Evolutionary conservation across 2,329 filamentous ascomycete species (phyloP), one percentile per base, ranked within the genome.

Genomic region (Colletotrichum orbiculare): DNA sequence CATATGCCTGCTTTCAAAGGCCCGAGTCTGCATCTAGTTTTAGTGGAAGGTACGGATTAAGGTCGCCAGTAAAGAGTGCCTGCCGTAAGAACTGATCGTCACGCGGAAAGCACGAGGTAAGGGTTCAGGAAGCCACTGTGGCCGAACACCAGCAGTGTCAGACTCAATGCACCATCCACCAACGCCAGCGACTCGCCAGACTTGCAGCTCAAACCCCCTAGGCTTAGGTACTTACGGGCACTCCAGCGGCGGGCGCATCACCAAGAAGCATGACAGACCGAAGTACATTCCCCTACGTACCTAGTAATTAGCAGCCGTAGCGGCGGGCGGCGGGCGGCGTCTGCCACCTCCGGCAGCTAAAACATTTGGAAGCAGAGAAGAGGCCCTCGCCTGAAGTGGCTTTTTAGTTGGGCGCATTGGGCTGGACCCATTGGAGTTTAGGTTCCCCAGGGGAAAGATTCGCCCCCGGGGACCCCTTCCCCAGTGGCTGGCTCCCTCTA

Each of bases 381-480:
- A 55, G 25, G 13, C 33, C 45, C 42, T 25, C 10, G 33, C 17
- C 39, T 33, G 54, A 58, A 15, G 55, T 58, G 46, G 35, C 45
- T 47, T 49, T 53, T 46, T 17, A 48, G 38, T 46, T 48, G 17
- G 1, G 54, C 42, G 13, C 41, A 39, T 25, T 38, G 52, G 58
- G 58, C 34, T 43, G 50, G 39, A 61, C 48, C 17, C 25, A 45
- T 35, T 50, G 62, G 62, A 52, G 42, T 60, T 38, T 43, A 60
- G 48, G 15, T 37, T 38, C 25, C 34, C 25, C 25, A 25, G 25
- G 25, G 25, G 25, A 5, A 45, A 37, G 13, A n/a, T 46, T 49
- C 25, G 58, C 58, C 58, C 58, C 57, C 47, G 52, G 62, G 62
- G 58, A 57, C 52, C 57, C 57, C 57, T 48, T 49, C 17, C 45